Conservation (phyloP, 805 yeast genomes). For the Henningerozyma blattae region DNA sequence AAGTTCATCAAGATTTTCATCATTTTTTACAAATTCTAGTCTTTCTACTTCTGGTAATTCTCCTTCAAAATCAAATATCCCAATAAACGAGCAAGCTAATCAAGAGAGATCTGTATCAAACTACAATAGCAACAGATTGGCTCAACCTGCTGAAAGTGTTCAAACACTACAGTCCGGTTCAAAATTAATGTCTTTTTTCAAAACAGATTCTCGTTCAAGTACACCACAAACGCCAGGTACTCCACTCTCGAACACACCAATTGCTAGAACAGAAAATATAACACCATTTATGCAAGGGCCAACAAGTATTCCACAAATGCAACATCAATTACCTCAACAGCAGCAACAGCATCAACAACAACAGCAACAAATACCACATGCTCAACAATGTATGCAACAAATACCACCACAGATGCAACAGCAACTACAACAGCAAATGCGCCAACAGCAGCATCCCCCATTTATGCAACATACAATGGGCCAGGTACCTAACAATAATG, state of each 20-base stretch:
- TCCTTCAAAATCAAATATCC: conserved; percentile 7
- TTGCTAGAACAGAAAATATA: background rate
- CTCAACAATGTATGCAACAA: conserved; percentile 1
- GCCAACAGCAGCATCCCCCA: background rate
- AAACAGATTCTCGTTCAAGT: conserved; percentile 5
- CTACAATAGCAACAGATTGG: conserved; percentile 2
- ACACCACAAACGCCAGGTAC: background rate
- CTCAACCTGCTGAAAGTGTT: background rate
- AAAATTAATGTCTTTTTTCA: conserved; percentile 22
- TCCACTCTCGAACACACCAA: conserved; percentile 1
- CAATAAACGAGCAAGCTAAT: conserved; percentile 2
- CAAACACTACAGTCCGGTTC: conserved; percentile 10
- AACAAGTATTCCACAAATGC: background rate
- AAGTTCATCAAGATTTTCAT: conserved; percentile 24
- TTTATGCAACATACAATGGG: conserved; percentile 6
- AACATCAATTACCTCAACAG: conserved; percentile 1
- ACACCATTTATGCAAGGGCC: background rate
- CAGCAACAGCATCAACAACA: conserved; percentile 1
- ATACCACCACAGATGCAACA: conserved; percentile 5
- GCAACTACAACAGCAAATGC: conserved; percentile 4
- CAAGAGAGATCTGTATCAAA: background rate
- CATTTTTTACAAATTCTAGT: conserved; percentile 16
- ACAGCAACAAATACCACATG: conserved; percentile 1
- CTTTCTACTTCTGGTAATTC: background rate
- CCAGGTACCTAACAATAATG: conserved; percentile 8